Conservation (phyloP, 176 grass and related monocot genomes). For the Tuctoria greenei region DNA sequence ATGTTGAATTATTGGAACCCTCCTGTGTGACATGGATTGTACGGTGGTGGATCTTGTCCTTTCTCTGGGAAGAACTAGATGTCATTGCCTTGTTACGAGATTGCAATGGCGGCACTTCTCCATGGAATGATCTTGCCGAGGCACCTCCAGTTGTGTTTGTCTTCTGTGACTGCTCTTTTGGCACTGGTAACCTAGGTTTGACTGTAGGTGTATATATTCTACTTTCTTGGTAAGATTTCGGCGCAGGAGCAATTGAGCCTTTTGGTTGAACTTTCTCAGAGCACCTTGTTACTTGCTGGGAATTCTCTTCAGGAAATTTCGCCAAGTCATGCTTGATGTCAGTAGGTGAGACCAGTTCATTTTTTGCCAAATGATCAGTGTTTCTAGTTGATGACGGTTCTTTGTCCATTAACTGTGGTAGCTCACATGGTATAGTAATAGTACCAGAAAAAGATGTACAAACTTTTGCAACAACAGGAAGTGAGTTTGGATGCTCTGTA, state of each 20-base stretch:
- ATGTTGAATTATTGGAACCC: conserved; percentile 45
- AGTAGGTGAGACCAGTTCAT: conserved; percentile 39
- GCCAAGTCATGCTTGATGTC: conserved; percentile 41
- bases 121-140: conserved; percentile 39
- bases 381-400: conserved; percentile 43
- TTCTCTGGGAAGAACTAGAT: conserved; percentile 65
- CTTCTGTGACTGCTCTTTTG: conserved; percentile 68
- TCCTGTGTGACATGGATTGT: conserved; percentile 48
- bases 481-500: conserved; percentile 42
- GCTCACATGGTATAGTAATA: conserved; percentile 41
- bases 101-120: conserved; percentile 50
- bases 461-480: conserved; percentile 42
- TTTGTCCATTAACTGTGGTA: conserved; percentile 28
- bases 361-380: conserved; percentile 38
- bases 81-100: conserved; percentile 59
- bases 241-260: conserved; percentile 46
- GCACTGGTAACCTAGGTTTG: conserved; percentile 51
- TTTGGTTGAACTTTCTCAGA: conserved; percentile 66
- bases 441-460: conserved; percentile 53
- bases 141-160: conserved; percentile 24
- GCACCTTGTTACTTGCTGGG: conserved; percentile 44
- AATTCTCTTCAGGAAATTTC: conserved; percentile 43
- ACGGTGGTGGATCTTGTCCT: conserved; percentile 61
- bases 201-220: conserved; percentile 46
- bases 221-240: conserved; percentile 62